phyloP scores from a whole-genome alignment of 2,329 filamentous ascomycete species.

The Seiridium cupressi region DNA sequence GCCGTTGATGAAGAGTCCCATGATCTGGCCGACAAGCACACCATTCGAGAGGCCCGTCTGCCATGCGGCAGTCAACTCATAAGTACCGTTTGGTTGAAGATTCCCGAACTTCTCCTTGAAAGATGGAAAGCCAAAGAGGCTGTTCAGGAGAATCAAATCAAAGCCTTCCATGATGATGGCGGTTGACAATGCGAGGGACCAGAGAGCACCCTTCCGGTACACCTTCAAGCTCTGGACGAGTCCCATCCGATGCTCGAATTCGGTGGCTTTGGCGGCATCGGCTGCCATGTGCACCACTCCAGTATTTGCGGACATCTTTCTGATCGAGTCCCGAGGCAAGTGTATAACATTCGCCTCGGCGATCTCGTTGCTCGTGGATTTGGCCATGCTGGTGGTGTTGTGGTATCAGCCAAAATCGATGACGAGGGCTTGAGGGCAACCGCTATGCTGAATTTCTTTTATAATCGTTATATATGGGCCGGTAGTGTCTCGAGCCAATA shows the following conservation, averaged over 20 bases:
- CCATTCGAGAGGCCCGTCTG: slow-evolving; percentile 25
- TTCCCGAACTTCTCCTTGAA: slow-evolving; percentile 27
- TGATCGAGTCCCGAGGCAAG: neutral
- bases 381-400: neutral
- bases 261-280: slow-evolving; percentile 19
- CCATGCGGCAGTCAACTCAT: slow-evolving; percentile 27
- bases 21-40: neutral
- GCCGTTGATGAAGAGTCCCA: neutral
- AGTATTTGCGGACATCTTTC: neutral
- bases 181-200: slow-evolving; percentile 28
- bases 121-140: slow-evolving; percentile 28
- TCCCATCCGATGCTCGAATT: slow-evolving; percentile 28
- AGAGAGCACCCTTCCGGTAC: slow-evolving; percentile 27
- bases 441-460: neutral
- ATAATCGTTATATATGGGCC: too few relatives aligned
- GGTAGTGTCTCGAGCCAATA: too few relatives aligned
- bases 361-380: neutral
- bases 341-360: neutral
- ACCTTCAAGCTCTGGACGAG: slow-evolving; percentile 23
- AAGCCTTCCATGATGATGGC: slow-evolving; percentile 32
- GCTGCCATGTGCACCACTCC: neutral
- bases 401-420: neutral
- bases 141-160: slow-evolving; percentile 28
- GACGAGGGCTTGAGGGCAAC: neutral
- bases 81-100: slow-evolving; percentile 18